Percentiles rank a stretch among this genome's conserved stretches.
Conservation (phyloP, 164 flowering plant genomes). For the Magnolia sinica region DNA sequence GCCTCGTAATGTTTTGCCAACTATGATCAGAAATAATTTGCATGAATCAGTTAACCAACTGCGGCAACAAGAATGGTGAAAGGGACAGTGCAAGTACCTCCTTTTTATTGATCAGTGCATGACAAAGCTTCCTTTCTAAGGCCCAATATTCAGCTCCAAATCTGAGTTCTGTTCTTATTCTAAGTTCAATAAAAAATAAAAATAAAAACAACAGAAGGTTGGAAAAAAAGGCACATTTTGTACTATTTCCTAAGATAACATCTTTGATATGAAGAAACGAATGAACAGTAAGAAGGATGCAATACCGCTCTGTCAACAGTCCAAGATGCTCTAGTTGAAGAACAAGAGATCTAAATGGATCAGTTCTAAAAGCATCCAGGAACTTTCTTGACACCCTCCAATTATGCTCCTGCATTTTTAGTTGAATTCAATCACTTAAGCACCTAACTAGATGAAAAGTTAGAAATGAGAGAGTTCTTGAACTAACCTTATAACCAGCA, state of each 20-base stretch:
- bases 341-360: conserved; percentile 59
- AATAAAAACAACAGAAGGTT: conserved; percentile 2
- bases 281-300: conserved; percentile 1
- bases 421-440: conserved; percentile 8
- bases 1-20: too few species aligned
- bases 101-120: conserved; percentile 35
- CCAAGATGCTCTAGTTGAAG: conserved; percentile 50
- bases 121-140: conserved; percentile 82
- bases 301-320: conserved; percentile 62
- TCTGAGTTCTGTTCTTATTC: conserved; percentile 62
- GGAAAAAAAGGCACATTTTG: neutral
- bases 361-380: conserved; percentile 27
- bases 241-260: neutral
- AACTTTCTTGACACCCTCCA: conserved; percentile 11
- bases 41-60: neutral
- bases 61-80: conserved; percentile 4
- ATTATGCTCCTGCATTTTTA: conserved; percentile 33
- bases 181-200: conserved; percentile 21
- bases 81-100: conserved; percentile 36
- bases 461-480: conserved; percentile 6
- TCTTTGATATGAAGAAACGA: neutral
- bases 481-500: conserved; percentile 16
- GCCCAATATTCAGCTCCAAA: conserved; percentile 86
- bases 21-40: neutral
- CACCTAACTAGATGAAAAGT: neutral